Base-by-base conservation (phyloP, 805 yeast genomes). In the Zygosaccharomyces siamensis region DNA sequence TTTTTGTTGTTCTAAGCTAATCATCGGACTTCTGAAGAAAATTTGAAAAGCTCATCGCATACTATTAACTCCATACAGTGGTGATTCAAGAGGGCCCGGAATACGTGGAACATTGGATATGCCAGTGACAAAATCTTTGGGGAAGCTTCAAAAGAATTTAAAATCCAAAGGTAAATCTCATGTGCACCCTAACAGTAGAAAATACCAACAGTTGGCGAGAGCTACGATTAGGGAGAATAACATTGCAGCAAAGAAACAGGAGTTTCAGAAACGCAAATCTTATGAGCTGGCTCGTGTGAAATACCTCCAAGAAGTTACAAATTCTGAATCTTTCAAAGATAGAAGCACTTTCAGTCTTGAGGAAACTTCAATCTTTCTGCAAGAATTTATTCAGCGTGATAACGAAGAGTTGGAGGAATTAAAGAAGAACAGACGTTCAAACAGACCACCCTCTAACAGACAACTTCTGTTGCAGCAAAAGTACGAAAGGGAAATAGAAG, bases 171-270 rank as follows among this genome's bases (percentile, higher is more conserved):
- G 63, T 14, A 67, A 66, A 49, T 57, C 57, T 27, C 58, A 60
- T n/a, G 57, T 67, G 28, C 98, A 92, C 64, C 93, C 95, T 20
- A 84, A 83, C 61, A 96, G 97, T 7, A 78, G 97, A 46, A 92
- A 89, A 67, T 85, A 89, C 66, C 84, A 84, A 67, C 88, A 85
- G 63, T 71, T 92, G 45, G 83, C 83, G 48, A 74, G 93, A 54
- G 97, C 97, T n/a, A 80, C 95, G 1, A 69, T 89, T 39, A 78
- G 99, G 66, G 95, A 90, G 54, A 75, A 74, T 43, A 87, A 86
- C 64, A 68, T 92, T 45, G 77, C 74, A 32, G 73, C 73, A 44
- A 80, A 77, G 63, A 86, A 85, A 62, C 66, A 74, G 20, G 74
- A 73, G 44, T 80, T 79, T 57, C 66, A 75, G 28, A 84, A 81